Evolutionary conservation across 306 rosid genomes (phyloP).

Genomic region (Acacia melanoxylon): DNA sequence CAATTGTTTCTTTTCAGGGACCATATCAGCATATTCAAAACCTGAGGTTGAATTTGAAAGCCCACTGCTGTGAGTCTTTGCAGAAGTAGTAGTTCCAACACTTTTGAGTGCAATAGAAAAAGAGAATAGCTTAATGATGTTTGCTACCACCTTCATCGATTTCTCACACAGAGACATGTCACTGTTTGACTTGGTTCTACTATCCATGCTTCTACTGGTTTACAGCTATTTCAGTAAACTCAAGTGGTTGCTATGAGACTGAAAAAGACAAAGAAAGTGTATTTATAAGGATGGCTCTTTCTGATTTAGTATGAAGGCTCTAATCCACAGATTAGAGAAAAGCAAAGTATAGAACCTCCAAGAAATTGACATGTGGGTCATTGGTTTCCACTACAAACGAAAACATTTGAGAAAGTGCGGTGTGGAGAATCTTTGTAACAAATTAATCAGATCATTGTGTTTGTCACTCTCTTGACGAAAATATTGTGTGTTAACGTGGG

Average conservation of each 20-base stretch:
- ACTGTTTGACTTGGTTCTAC: conserved; percentile 39
- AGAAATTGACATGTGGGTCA: conserved; percentile 22
- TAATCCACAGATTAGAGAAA: background rate
- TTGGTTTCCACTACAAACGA: background rate
- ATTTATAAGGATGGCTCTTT: conserved; percentile 36
- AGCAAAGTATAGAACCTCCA: conserved; percentile 27
- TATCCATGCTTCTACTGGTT: conserved; percentile 36
- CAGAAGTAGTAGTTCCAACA: conserved; percentile 26
- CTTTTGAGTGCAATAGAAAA: conserved; percentile 43
- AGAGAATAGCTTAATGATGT: conserved; percentile 63
- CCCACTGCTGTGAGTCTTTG: conserved; percentile 11
- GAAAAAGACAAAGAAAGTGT: background rate
- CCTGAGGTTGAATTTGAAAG: background rate
- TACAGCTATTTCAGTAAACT: background rate
- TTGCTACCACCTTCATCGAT: conserved; percentile 64
- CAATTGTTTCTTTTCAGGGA: conserved; percentile 21
- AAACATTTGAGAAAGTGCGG: background rate
- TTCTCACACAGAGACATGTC: conserved; percentile 61
- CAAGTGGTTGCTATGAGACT: conserved; percentile 19
- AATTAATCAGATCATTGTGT: conserved; percentile 4
- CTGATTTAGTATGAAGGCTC: conserved; percentile 5
- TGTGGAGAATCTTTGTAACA: background rate
- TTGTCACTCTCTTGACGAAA: conserved; percentile 1
- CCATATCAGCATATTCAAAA: conserved; percentile 28
- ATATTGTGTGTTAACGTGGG: background rate